These are phyloP conservation scores for Diaporthe amygdali DNA, from an alignment of 2,329 filamentous ascomycete species.

Conservation along the genomic window DNA sequence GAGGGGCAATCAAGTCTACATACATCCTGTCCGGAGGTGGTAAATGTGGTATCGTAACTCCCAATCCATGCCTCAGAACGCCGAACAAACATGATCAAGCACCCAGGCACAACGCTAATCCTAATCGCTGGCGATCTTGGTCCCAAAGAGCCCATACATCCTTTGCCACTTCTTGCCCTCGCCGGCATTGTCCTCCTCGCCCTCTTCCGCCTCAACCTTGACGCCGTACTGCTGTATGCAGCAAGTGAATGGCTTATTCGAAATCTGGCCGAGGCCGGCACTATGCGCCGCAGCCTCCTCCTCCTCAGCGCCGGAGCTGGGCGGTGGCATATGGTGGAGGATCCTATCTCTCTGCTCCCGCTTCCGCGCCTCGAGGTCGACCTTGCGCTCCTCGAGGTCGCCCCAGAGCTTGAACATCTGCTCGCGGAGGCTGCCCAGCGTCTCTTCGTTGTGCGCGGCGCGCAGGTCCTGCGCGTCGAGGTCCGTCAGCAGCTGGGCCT, in stretches of 20 bases:
- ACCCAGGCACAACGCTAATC: neutral
- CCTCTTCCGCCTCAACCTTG: constrained; percentile 45
- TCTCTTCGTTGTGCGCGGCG: constrained; percentile 41
- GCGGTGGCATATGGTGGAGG: constrained; percentile 38
- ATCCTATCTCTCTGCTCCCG: constrained; percentile 17
- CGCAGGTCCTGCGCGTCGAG: constrained; percentile 63
- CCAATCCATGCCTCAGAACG: neutral
- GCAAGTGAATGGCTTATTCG: constrained; percentile 69
- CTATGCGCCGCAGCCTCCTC: constrained; percentile 18
- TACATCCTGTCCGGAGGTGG: neutral
- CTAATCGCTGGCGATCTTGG: constrained; percentile 52
- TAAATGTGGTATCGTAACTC: neutral
- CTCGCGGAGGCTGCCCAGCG: constrained; percentile 64
- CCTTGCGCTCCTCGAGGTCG: constrained; percentile 76
- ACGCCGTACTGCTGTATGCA: constrained; percentile 76
- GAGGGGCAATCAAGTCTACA: neutral
- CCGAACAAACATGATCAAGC: neutral
- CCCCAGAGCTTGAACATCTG: constrained; percentile 85
- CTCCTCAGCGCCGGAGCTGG: constrained; percentile 34
- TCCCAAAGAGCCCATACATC: constrained; percentile 69
- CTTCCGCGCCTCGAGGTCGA: constrained; percentile 35
- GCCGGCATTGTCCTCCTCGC: constrained; percentile 49
- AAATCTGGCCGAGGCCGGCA: constrained; percentile 34
- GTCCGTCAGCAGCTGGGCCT: constrained; percentile 53
- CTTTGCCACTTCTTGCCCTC: constrained; percentile 61